Evolutionary conservation across 352 stramenopile genomes (phyloP), one percentile per base, ranked within the genome.

Genomic region (Proteromonas lacertae): DNA sequence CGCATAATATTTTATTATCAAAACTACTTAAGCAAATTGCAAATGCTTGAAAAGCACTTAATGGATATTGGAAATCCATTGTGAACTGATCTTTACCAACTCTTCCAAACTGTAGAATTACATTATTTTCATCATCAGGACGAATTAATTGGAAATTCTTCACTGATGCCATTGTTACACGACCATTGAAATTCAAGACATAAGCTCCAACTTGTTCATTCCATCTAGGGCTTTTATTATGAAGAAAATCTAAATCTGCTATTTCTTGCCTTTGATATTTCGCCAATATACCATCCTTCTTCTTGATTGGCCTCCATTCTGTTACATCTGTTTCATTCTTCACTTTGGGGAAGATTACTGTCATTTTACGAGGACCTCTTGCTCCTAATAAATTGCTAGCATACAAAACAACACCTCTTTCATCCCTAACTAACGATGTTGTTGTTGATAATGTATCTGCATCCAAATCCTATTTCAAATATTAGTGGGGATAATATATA

Each of bases 71-170:
- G 35, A 87, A 75, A 48, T 90, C 74, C 71, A 89, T 87, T 2
- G 74, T 90, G 49, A 97, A 97, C 12, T 66, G 53, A 44, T 78
- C 62, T 17, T 66, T 59, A 36, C 59, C 66, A n/a, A n/a, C 26
- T 31, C 13, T n/a, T 31, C n/a, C n/a, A n/a, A n/a, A n/a, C n/a
- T n/a, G n/a, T n/a, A n/a, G n/a, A n/a, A n/a, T n/a, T n/a, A n/a
- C 26, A 12, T 68, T 65, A 42, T 95, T 81, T 41, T 92, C 78
- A 36, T 90, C 74, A 36, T 88, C 77, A 2, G 77, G 69, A 28
- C 82, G 82, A 42, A 94, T 80, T 10, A 98, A 64, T 62, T 98
- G 86, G 59, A 98, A 98, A 57, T 98, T 98, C 55, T 98, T 98
- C 29, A 98, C 86, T 22, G 71, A 92, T 2, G 86, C 83, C 60